Evolutionary conservation across 257 asterid genomes (phyloP).

Genomic region (Solanum sejunctum): DNA sequence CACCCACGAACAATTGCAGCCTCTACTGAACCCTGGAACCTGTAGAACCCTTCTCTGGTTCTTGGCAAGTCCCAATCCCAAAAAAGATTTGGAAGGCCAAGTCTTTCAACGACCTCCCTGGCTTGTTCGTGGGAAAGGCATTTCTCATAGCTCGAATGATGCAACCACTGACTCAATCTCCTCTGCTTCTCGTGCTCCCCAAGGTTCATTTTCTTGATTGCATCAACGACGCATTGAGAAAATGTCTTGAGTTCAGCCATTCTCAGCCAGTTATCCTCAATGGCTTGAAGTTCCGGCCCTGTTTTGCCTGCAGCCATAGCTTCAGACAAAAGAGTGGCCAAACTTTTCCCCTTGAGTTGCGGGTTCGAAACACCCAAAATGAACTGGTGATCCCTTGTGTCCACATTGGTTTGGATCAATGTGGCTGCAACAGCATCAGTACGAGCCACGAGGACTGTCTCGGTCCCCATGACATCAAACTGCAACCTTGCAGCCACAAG

Average conservation of each 20-base stretch:
- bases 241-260: constrained; percentile 70
- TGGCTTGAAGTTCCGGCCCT: constrained; percentile 67
- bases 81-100: constrained; percentile 52
- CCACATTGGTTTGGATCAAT: constrained; percentile 79
- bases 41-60: constrained; percentile 93
- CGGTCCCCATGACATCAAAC: constrained; percentile 90
- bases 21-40: constrained; percentile 63
- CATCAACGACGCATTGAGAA: constrained; percentile 63
- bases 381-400: constrained; percentile 83
- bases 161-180: constrained; percentile 76
- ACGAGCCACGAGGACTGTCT: constrained; percentile 83
- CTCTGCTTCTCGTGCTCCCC: constrained; percentile 53
- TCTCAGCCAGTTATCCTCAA: constrained; percentile 78
- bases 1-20: constrained; percentile 88
- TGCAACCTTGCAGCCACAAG: constrained; percentile 90
- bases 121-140: constrained; percentile 71
- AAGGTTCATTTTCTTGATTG: constrained; percentile 37
- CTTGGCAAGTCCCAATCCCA: constrained; percentile 95
- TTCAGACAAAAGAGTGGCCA: constrained; percentile 55
- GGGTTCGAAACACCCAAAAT: constrained; percentile 75
- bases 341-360: constrained; percentile 40
- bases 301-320: constrained; percentile 81
- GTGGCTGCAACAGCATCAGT: constrained; percentile 91
- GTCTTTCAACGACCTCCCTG: constrained; percentile 43
- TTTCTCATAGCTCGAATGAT: constrained; percentile 44